Conservation (phyloP, 495 filamentous ascomycete species). For the Venustampulla echinocandica region DNA sequence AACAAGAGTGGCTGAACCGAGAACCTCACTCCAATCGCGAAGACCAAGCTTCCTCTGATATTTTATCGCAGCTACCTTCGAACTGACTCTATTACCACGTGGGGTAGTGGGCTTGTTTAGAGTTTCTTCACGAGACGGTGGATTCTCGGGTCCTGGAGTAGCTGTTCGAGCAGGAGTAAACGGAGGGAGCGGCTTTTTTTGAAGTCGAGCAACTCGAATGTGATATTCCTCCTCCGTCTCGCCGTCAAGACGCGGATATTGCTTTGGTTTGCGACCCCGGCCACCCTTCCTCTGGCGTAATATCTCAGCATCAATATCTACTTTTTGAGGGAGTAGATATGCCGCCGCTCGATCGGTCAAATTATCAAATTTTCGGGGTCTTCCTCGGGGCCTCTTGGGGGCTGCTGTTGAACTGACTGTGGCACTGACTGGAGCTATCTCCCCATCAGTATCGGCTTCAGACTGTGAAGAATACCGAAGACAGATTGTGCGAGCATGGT, state of each 20-base stretch:
- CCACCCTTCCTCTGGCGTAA: constrained; percentile 11
- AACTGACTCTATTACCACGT: neutral
- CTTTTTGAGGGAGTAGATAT: neutral
- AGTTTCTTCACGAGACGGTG: neutral
- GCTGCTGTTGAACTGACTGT: neutral
- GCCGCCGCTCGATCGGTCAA: constrained; percentile 1
- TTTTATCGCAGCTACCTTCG: constrained; percentile 1
- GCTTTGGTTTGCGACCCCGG: constrained; percentile 30
- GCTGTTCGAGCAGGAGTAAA: constrained; percentile 7
- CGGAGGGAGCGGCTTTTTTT: constrained; percentile 22
- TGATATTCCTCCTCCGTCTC: constrained; percentile 36
- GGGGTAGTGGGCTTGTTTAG: neutral
- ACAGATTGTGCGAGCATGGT: constrained; percentile 47
- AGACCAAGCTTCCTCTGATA: constrained; percentile 29
- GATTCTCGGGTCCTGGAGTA: neutral
- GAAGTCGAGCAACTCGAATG: constrained; percentile 31
- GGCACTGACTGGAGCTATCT: neutral
- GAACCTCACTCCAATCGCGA: constrained; percentile 73
- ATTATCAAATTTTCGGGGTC: constrained; percentile 21
- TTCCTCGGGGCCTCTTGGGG: constrained; percentile 9
- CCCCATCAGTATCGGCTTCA: constrained; percentile 18
- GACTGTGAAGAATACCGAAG: constrained; percentile 27
- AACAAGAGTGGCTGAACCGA: constrained; percentile 62
- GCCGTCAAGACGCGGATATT: constrained; percentile 30
- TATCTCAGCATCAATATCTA: constrained; percentile 4